Conservation (phyloP, 1,139 yeast genomes). For the Yamadazyma blattariae region DNA sequence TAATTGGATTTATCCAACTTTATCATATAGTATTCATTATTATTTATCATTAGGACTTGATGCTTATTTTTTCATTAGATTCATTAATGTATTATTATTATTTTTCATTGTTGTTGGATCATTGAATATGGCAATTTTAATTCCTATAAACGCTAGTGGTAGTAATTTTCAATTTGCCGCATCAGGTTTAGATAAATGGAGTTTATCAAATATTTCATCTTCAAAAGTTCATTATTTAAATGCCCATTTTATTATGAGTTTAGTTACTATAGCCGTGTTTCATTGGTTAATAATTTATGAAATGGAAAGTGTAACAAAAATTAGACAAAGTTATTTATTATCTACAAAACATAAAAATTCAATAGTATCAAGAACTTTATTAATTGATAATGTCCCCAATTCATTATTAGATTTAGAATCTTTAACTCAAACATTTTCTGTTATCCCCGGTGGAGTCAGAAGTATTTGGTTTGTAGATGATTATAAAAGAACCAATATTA, state of each 20-base stretch:
- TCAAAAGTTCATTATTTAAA: conserved; percentile 43
- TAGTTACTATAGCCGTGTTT: conserved; percentile 50
- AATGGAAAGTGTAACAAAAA: conserved; percentile 42
- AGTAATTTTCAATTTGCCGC: conserved; percentile 27
- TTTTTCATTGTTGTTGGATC: conserved; percentile 50
- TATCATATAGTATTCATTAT: conserved; percentile 35
- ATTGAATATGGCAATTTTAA: conserved; percentile 49
- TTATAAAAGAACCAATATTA: conserved; percentile 28
- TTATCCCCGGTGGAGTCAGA: conserved; percentile 45
- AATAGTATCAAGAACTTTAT: conserved; percentile 36
- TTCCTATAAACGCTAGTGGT: conserved; percentile 58
- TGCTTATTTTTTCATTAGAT: conserved; percentile 61
- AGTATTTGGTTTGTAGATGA: conserved; percentile 52
- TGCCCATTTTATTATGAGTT: conserved; percentile 53
- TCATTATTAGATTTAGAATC: conserved; percentile 24
- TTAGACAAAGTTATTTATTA: conserved; percentile 37
- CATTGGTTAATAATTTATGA: conserved; percentile 54
- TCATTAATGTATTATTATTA: conserved; percentile 42
- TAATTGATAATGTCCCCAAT: conserved; percentile 49
- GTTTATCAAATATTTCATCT: conserved; percentile 59
- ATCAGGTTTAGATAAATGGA: conserved; percentile 54
- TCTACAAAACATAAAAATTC: conserved; percentile 23
- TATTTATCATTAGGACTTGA: conserved; percentile 58
- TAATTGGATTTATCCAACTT: conserved; percentile 47
- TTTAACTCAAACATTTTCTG: conserved; percentile 24